Evolutionary conservation across 1,139 yeast species (phyloP), one percentile per base, ranked within the genome.

Genomic region (Blastobotrys indianensis): DNA sequence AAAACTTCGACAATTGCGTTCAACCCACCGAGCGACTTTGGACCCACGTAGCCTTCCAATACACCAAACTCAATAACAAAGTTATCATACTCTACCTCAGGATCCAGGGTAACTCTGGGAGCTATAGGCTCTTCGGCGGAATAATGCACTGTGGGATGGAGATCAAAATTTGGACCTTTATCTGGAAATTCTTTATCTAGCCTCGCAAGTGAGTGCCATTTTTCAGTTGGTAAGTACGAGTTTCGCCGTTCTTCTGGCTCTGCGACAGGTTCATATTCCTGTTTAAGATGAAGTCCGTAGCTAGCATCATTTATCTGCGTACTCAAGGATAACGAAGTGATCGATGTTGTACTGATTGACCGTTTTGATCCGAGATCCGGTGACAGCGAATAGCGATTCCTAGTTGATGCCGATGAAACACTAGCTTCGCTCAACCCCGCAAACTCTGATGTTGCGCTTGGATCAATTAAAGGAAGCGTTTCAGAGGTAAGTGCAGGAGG

Each of bases 401-500:
- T 41, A 2, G 47, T 36, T 2, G 55, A 51, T 9, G 50, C 45
- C 23, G 56, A 51, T 10, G 48, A 42, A 4, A 12, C n/a, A 7
- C 39, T 48, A 13, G 32, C 39, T 1, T 41, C 45, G 31, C 44
- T 42, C 10, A 38, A 17, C 23, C 45, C 16, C 31, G 37, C 34
- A 16, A 33, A 15, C 13, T 30, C 16, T 11, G 40, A 37, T 17
- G 28, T 35, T 10, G 29, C 38, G 20, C 42, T 51, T 2, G 64
- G 61, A 41, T 58, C 64, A 16, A 61, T 44, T 7, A 54, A 32
- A 2, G 34, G 36, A 10, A 61, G 44, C 2, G 63, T 62, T 9
- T 57, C 61, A 3, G 52, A 58, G 12, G 72, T 74, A 20, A 86
- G 53, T 0, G 95, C 95, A 1, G 75, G 66, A 0, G 87, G 77